Conservation (phyloP, 73 alveolate genomes). For the Symbiodinium natans region DNA sequence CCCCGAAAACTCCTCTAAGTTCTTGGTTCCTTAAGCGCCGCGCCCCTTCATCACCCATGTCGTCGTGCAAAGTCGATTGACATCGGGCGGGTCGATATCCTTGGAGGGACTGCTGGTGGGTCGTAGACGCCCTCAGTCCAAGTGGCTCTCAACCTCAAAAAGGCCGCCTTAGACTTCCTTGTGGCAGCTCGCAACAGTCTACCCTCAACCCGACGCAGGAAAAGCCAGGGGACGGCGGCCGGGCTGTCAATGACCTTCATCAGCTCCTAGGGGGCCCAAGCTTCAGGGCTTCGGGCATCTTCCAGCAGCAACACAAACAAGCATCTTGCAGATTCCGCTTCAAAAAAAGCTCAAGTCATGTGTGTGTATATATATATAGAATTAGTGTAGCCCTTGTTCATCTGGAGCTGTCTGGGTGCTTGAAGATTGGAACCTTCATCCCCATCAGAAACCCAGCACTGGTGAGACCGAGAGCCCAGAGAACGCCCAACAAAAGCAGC, state of each 20-base stretch:
- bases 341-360: no score
- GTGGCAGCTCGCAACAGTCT: no score
- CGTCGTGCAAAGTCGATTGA: slow-evolving; percentile 85
- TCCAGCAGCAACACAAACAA: not conserved
- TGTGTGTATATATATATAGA: no score
- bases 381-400: no score
- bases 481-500: no score
- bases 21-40: not conserved
- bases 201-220: no score
- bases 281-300: not conserved
- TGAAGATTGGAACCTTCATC: no score
- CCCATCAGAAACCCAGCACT: no score
- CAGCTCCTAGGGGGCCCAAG: slow-evolving; percentile 20
- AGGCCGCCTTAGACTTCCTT: not conserved
- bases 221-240: slow-evolving; percentile 28
- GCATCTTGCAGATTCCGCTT: not conserved
- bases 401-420: no score
- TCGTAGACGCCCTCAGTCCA: not conserved
- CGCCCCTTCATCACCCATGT: slow-evolving; percentile 93
- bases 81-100: slow-evolving; percentile 84
- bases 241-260: slow-evolving; percentile 63
- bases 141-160: not conserved
- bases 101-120: not conserved
- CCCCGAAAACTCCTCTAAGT: no score
- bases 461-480: no score